These are phyloP conservation scores for Crithidia fasciculata DNA, from an alignment of 208 protist species.

Conservation along the genomic window DNA sequence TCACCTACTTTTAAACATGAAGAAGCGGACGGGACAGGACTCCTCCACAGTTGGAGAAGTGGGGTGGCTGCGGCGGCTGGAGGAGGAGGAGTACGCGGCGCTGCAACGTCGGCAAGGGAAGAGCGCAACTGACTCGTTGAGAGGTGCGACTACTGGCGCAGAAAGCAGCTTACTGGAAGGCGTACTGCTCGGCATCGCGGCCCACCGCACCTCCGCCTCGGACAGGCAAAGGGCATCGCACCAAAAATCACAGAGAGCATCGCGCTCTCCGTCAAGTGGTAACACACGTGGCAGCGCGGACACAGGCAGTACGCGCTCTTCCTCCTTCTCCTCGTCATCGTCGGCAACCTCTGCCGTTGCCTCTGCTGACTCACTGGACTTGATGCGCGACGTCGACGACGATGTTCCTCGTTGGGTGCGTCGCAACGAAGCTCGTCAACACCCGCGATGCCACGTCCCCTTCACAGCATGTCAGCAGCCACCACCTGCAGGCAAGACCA, in stretches of 20 bases:
- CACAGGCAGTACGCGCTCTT: background rate
- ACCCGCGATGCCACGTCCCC: background rate
- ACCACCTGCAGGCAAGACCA: background rate
- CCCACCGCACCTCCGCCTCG: background rate
- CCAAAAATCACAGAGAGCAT: background rate
- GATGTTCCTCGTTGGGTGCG: slow-evolving; percentile 33
- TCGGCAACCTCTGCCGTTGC: too few species aligned
- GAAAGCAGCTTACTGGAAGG: slow-evolving; percentile 5
- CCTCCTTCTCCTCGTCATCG: too few species aligned
- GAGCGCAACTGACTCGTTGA: background rate
- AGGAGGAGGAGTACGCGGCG: background rate
- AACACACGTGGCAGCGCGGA: background rate
- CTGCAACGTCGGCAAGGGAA: background rate
- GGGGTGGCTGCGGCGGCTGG: slow-evolving; percentile 7
- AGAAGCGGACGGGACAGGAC: too few species aligned
- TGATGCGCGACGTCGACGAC: slow-evolving; percentile 23
- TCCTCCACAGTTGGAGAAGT: too few species aligned
- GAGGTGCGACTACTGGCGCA: background rate
- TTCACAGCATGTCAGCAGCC: background rate
- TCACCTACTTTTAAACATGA: too few species aligned
- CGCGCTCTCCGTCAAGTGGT: background rate
- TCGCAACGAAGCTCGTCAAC: slow-evolving; percentile 17
- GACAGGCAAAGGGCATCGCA: background rate
- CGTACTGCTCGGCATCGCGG: slow-evolving; percentile 7
- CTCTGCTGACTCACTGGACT: background rate